phyloP scores from a whole-genome alignment of 2,329 filamentous ascomycete genomes.

The Cercospora nicotianae region DNA sequence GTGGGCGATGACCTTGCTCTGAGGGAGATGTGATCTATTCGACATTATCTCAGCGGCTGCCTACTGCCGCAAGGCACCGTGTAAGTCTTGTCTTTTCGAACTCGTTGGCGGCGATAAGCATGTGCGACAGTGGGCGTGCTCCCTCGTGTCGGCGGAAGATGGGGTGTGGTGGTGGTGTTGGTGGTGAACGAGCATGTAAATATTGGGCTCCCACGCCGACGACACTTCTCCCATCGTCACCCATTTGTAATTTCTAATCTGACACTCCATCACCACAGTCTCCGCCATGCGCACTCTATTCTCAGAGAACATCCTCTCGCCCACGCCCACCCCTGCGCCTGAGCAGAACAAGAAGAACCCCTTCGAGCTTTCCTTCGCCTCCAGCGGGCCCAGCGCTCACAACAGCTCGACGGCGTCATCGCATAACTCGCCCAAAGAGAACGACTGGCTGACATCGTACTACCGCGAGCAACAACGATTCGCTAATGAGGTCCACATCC shows the following conservation, averaged over 20 bases:
- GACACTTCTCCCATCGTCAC: background rate
- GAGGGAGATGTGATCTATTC: constrained; percentile 27
- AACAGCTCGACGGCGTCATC: constrained; percentile 31
- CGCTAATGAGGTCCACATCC: constrained; percentile 22
- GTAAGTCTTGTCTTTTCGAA: constrained; percentile 27
- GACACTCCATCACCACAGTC: constrained; percentile 20
- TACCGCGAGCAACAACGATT: constrained; percentile 31
- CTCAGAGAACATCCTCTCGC: constrained; percentile 36
- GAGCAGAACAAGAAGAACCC: constrained; percentile 30
- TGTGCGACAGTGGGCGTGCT: constrained; percentile 14
- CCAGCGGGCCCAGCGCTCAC: constrained; percentile 26
- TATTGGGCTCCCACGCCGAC: background rate
- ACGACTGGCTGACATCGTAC: constrained; percentile 36
- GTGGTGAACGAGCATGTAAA: constrained; percentile 1
- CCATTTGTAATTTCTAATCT: constrained; percentile 5
- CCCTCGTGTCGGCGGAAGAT: constrained; percentile 11
- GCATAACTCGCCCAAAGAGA: constrained; percentile 31
- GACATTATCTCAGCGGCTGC: constrained; percentile 22
- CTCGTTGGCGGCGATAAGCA: background rate
- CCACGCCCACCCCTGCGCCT: constrained; percentile 30
- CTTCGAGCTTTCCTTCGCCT: constrained; percentile 36
- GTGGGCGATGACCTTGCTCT: constrained; percentile 3
- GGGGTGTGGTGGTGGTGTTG: background rate
- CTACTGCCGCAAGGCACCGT: constrained; percentile 25
- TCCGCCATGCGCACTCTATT: constrained; percentile 38